Percentiles rank a stretch among this genome's conserved stretches.
Evolutionary conservation across 106 monocot genomes (phyloP).

Genomic region (Gastrodia elata): DNA sequence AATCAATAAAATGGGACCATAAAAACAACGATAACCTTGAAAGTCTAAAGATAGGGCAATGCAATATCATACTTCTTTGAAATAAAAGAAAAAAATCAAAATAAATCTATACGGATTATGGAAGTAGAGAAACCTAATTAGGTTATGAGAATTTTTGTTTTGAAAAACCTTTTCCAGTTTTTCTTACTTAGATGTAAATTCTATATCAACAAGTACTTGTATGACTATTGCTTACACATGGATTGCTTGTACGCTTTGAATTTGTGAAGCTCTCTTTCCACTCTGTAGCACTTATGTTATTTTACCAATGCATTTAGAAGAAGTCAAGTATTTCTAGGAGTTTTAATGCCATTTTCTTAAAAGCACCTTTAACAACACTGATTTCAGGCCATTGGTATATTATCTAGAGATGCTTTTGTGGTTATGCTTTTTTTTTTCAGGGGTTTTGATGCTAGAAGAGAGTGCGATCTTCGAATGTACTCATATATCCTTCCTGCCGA

Average conservation of each 20-base stretch:
- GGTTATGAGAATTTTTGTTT: neutral
- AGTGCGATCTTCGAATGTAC: constrained; percentile 61
- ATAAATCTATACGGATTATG: too few relatives aligned
- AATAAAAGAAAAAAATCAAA: too few relatives aligned
- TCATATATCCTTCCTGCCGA: constrained; percentile 88
- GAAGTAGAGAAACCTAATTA: neutral
- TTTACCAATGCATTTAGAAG: neutral
- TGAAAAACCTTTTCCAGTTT: neutral
- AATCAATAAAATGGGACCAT: too few relatives aligned
- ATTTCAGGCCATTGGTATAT: neutral
- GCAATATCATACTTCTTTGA: too few relatives aligned
- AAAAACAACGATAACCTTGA: too few relatives aligned
- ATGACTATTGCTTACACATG: neutral
- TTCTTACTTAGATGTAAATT: too few relatives aligned
- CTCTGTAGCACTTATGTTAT: neutral
- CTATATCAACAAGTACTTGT: neutral
- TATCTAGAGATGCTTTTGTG: neutral
- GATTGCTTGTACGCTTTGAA: neutral
- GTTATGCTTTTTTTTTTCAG: constrained; percentile 25
- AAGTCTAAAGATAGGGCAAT: too few relatives aligned
- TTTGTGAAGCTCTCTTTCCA: neutral
- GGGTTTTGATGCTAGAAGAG: constrained; percentile 93
- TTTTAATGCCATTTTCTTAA: neutral
- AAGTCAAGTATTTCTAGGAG: neutral
- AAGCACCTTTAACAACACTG: neutral